Evolutionary conservation across 1,139 yeast species (phyloP), one percentile per base, ranked within the genome.

Genomic region (Scheffersomyces segobiensis): DNA sequence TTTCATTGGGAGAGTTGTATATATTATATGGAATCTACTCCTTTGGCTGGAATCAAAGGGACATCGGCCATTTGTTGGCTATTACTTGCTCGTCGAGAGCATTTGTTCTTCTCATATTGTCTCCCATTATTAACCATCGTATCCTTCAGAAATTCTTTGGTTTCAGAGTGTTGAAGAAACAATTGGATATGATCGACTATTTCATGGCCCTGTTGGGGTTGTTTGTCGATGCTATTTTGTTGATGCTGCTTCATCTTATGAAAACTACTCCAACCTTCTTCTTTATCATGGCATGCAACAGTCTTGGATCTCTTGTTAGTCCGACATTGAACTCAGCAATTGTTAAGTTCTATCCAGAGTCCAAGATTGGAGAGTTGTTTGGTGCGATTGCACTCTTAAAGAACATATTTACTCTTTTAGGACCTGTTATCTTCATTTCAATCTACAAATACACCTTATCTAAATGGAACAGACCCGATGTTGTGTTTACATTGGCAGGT

Each of bases 61-160:
- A 83, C 54, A 72, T 88, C 46, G 93, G 95, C 6, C 80, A 82
- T 60, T 80, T 85, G 59, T 71, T 91, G 59, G 85, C 93, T 0
- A 59, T 82, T 0, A 64, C 82, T 1, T 89, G 91, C 53, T 62
- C 84, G 1, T 71, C 84, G 7, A 68, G 75, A 56, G 82, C 81
- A 1, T 54, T 74, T 5, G 69, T 71, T 2, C 68, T 79, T 59
- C 71, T 78, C 19, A 59, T 77, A 2, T 49, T 79, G 12, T 70
- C 80, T 1, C 83, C 83, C 1, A 49, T 77, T 1, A 57, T 78
- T n/a, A 70, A 69, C 56, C 73, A 71, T 55, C 61, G 61, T 22
- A 26, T 79, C 5, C 63, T 79, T 32, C 75, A 71, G 49, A 65
- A 68, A 32, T 47, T 53, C 12, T 60, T 74, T 32, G 67, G 69